Percentiles rank a stretch among this genome's conserved stretches.
phyloP scores from a whole-genome alignment of 495 filamentous ascomycete species.

The Neurospora intermedia region DNA sequence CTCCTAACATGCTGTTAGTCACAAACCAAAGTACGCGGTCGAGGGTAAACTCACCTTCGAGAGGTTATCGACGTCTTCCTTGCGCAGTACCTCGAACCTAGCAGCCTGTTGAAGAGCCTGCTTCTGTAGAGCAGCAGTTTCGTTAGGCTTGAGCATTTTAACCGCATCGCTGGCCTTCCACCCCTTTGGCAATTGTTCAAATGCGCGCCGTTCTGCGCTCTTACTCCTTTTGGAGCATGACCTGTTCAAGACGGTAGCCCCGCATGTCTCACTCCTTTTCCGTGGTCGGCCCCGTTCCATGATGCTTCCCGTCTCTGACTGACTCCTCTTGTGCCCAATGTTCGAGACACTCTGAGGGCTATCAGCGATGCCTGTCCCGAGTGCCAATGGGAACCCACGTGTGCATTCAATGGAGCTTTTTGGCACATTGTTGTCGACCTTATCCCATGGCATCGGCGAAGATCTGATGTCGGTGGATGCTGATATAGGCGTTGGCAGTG shows the following conservation, averaged over 20 bases:
- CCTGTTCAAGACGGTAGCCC: conserved; percentile 23
- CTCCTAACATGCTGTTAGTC: conserved; percentile 32
- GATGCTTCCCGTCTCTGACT: conserved; percentile 47
- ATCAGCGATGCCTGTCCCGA: conserved; percentile 26
- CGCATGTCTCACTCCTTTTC: conserved; percentile 29
- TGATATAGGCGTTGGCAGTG: conserved; percentile 36
- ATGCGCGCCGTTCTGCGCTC: conserved; percentile 38
- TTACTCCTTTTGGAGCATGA: conserved; percentile 27
- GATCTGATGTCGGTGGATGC: conserved; percentile 30
- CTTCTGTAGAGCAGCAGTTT: conserved; percentile 44
- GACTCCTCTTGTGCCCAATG: conserved; percentile 31
- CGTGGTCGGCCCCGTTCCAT: conserved; percentile 49
- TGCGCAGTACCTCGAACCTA: conserved; percentile 55
- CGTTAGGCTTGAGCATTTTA: conserved; percentile 33
- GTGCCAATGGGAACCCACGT: conserved; percentile 14
- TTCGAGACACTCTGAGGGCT: conserved; percentile 13
- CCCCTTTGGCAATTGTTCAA: conserved; percentile 48
- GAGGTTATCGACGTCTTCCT: conserved; percentile 54
- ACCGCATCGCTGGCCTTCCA: conserved; percentile 42
- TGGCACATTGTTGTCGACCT: conserved; percentile 9
- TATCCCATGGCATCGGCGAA: conserved; percentile 39
- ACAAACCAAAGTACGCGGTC: neutral
- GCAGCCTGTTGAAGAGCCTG: conserved; percentile 55
- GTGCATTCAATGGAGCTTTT: conserved; percentile 4
- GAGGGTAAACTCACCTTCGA: conserved; percentile 38